Evolutionary conservation across 495 filamentous ascomycete species (phyloP).

Genomic region (Tricharina praecox): DNA sequence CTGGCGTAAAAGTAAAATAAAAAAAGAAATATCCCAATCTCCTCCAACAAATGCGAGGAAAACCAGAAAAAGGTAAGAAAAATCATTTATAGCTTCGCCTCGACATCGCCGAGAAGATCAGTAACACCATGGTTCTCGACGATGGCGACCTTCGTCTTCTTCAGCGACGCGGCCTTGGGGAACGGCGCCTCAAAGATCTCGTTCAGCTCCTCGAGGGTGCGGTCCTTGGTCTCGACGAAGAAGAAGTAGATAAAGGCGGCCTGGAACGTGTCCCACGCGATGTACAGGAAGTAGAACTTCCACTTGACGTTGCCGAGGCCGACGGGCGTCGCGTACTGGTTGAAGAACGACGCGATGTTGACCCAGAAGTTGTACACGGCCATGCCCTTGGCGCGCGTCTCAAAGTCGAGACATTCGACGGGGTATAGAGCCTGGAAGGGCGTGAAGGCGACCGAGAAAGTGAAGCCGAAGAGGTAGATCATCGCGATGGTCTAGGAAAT

Average conservation of each 20-base stretch:
- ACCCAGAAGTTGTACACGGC: conserved; percentile 34
- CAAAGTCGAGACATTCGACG: conserved; percentile 44
- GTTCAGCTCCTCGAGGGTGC: conserved; percentile 33
- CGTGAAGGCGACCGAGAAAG: conserved; percentile 31
- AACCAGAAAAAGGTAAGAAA: too few relatives aligned
- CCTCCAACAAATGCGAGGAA: too few relatives aligned
- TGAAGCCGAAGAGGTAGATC: conserved; percentile 44
- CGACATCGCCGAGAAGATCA: background rate
- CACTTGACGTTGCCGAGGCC: conserved; percentile 32
- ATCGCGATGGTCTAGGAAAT: conserved; percentile 35
- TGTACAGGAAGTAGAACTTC: conserved; percentile 43
- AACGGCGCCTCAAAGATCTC: conserved; percentile 22
- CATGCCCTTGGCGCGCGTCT: conserved; percentile 41
- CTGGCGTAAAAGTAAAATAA: too few relatives aligned
- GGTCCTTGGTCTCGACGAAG: conserved; percentile 38
- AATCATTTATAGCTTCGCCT: too few relatives aligned
- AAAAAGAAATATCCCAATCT: too few relatives aligned
- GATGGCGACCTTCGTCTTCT: conserved; percentile 13
- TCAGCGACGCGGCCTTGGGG: conserved; percentile 18
- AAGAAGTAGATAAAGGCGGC: conserved; percentile 36
- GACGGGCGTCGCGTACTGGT: conserved; percentile 20
- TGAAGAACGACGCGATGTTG: conserved; percentile 22
- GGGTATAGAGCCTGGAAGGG: conserved; percentile 54
- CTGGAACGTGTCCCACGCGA: conserved; percentile 39
- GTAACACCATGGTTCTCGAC: background rate